Conservation (phyloP, 2,329 filamentous ascomycete species). For the Pseudonectria buxi region DNA sequence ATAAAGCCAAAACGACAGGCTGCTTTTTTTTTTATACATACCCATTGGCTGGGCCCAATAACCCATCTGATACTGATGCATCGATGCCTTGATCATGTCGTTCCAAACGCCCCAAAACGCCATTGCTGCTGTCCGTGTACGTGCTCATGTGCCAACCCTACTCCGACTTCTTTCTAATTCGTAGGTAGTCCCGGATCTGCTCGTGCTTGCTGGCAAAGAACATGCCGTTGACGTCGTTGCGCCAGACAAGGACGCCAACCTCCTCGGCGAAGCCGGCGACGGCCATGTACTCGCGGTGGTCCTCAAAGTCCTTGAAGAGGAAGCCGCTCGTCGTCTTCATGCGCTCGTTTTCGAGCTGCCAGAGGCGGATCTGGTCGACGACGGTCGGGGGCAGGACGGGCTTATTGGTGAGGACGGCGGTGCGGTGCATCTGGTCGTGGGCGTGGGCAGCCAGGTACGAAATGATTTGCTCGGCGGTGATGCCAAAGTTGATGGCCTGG, state of each 20-base stretch:
- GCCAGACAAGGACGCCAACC: constrained; percentile 85
- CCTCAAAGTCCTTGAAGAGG: constrained; percentile 82
- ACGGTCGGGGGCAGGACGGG: constrained; percentile 90
- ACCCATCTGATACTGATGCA: not conserved
- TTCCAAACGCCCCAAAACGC: constrained; percentile 8
- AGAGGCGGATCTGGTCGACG: constrained; percentile 92
- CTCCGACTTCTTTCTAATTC: constrained; percentile 51
- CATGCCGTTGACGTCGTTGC: constrained; percentile 68
- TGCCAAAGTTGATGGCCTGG: constrained; percentile 79
- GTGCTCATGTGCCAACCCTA: constrained; percentile 12
- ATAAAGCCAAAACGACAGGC: no score
- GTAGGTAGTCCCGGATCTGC: constrained; percentile 76
- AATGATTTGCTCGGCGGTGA: constrained; percentile 93
- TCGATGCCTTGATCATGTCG: not conserved
- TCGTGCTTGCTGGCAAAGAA: constrained; percentile 93
- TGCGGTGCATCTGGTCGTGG: constrained; percentile 84
- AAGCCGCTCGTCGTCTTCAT: constrained; percentile 81
- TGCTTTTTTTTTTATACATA: no score
- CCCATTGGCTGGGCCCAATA: no score
- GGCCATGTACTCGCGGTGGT: constrained; percentile 60
- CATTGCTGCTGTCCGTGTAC: constrained; percentile 1
- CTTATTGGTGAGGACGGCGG: constrained; percentile 47
- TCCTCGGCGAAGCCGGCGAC: constrained; percentile 77
- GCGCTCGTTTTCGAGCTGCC: constrained; percentile 94
- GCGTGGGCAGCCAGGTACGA: constrained; percentile 87